Base-by-base conservation (phyloP, 1,139 yeast species). In the Hansenula lynferdii region DNA sequence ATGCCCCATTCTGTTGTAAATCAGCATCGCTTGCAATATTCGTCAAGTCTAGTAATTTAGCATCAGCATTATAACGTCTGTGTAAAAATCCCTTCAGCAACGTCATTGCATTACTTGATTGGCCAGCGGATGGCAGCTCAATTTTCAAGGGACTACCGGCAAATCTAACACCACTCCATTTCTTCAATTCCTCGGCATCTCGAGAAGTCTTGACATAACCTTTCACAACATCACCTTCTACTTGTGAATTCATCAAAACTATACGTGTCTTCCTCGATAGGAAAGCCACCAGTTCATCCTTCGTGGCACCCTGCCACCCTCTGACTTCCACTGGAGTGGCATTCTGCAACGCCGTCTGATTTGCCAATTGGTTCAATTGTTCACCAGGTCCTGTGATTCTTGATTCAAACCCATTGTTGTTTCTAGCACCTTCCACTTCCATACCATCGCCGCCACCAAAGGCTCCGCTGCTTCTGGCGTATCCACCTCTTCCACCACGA, bases 241-340 rank as follows among this genome's bases (percentile, higher is more conserved):
- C 58, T 14, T 61, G 58, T 0, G 77, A 68, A 53, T 82, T 76
- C 42, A 60, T 60, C 19, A 89, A 67, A 2, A 69, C 63, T 12
- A 84, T 69, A 40, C 74, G 67, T 21, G 87, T 67, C 57, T 85
- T 86, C 48, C 95, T 70, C 35, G 80, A 72, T 12, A 89, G 64
- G 59, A 87, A 89, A 33, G 69, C 67, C 16, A 85, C 67, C 44
- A 89, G 67, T 39, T 85, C 94, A 34, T 78, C 83, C 45, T 69
- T 70, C 11, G 82, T 61, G 3, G 86, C 90, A 38, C 89, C 87
- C 49, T 84, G 81, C 96, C 96, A 89, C 32, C 89, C 87, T 37
- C 72, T 65, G 15, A 87, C 72, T 48, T 82, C 89, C 17, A 85
- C 71, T 1, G 72, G 69, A 4, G 74, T 40, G 3, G 45, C 28